Evolutionary conservation across 2,329 filamentous ascomycete species (phyloP).

Genomic region (Phoma herbarum): DNA sequence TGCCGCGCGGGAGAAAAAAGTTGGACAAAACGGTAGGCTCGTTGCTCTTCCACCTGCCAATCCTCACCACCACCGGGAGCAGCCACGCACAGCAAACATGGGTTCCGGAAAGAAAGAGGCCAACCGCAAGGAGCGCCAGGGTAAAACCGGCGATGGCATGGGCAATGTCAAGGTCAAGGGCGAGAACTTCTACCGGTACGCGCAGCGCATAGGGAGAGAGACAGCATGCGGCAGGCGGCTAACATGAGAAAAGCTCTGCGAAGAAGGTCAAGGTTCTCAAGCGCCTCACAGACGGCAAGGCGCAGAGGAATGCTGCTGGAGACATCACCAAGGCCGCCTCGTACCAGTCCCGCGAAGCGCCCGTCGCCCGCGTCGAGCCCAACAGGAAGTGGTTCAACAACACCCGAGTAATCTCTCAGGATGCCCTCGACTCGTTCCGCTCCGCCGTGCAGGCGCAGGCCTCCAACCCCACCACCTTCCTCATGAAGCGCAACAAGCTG

Average conservation of each 20-base stretch:
- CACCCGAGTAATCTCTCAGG: constrained; percentile 88
- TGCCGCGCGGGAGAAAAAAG: constrained; percentile 31
- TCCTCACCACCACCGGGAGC: constrained; percentile 15
- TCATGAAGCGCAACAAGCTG: constrained; percentile 97
- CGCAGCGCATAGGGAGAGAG: not conserved
- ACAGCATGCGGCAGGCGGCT: not conserved
- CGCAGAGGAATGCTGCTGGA: constrained; percentile 81
- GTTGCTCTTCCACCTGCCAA: constrained; percentile 25
- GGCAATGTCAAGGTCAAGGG: constrained; percentile 92
- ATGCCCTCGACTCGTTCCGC: constrained; percentile 85
- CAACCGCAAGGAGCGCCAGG: constrained; percentile 81
- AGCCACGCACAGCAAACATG: constrained; percentile 61
- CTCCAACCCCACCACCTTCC: constrained; percentile 88
- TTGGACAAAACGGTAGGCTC: constrained; percentile 22
- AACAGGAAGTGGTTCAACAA: constrained; percentile 99
- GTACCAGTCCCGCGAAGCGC: constrained; percentile 83
- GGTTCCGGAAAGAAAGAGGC: constrained; percentile 93
- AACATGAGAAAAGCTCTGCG: constrained; percentile 59
- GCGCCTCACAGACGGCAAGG: constrained; percentile 88
- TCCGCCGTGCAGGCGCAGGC: constrained; percentile 91
- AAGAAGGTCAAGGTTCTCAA: constrained; percentile 91
- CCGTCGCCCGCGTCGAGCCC: constrained; percentile 88
- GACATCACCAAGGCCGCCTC: constrained; percentile 84
- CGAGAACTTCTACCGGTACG: constrained; percentile 88
- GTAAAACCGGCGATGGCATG: constrained; percentile 86